phyloP scores from a whole-genome alignment of 192 early-diverging fungal species.

The Coemansia sp. region DNA sequence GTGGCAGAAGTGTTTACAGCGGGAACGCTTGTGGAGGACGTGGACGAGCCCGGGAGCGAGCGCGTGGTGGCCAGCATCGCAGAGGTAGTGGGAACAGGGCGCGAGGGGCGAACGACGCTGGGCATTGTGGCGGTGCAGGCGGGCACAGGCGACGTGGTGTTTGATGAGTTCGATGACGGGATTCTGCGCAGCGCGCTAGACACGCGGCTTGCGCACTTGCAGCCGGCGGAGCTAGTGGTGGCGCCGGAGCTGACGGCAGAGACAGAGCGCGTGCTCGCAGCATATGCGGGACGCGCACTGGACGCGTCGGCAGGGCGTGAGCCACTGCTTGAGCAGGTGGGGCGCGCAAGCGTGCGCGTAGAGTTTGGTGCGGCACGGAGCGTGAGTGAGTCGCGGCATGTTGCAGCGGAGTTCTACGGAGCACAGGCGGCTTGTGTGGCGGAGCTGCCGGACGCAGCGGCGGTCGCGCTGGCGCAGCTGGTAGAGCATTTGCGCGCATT shows the following conservation, averaged over 20 bases:
- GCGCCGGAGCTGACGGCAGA: conserved; percentile 18
- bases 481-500: conserved; percentile 55
- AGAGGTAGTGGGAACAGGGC: background rate
- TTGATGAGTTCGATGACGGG: conserved; percentile 33
- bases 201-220: conserved; percentile 40
- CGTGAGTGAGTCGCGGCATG: conserved; percentile 7
- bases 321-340: conserved; percentile 58
- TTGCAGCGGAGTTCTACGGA: conserved; percentile 29
- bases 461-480: conserved; percentile 27
- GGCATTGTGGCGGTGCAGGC: conserved; percentile 88
- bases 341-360: conserved; percentile 45
- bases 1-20: conserved; percentile 79
- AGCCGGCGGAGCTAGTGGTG: conserved; percentile 32
- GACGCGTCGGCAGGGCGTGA: conserved; percentile 43
- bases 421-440: conserved; percentile 36
- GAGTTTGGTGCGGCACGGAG: conserved; percentile 20
- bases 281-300: conserved; percentile 38
- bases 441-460: conserved; percentile 17
- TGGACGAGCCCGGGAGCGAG: conserved; percentile 58
- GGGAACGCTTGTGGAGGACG: conserved; percentile 87
- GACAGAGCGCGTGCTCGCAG: conserved; percentile 25
- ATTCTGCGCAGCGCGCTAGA: conserved; percentile 36
- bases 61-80: conserved; percentile 1
- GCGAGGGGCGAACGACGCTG: conserved; percentile 25
- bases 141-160: conserved; percentile 80